Conservation (phyloP, 2,329 filamentous ascomycete genomes). For the Coniella vitis region DNA sequence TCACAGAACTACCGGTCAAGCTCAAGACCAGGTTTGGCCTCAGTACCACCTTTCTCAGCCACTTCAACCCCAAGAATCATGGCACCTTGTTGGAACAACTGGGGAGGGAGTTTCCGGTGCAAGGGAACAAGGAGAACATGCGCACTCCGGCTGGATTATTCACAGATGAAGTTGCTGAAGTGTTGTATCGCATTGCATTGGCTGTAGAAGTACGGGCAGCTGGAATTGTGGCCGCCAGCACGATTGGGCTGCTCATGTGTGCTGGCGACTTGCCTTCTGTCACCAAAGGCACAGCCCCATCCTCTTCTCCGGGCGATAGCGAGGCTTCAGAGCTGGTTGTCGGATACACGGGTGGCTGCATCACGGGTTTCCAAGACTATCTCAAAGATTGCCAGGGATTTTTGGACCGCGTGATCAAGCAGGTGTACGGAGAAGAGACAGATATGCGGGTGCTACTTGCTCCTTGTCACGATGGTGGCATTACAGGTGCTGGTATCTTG, state of each 20-base stretch:
- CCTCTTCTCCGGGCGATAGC: neutral
- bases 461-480: slow-evolving; percentile 55
- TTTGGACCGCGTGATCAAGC: slow-evolving; percentile 47
- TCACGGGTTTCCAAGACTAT: slow-evolving; percentile 72
- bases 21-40: slow-evolving; percentile 55
- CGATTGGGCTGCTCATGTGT: slow-evolving; percentile 61
- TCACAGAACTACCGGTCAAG: slow-evolving; percentile 44
- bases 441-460: slow-evolving; percentile 37
- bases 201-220: slow-evolving; percentile 67
- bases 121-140: slow-evolving; percentile 26
- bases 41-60: slow-evolving; percentile 67
- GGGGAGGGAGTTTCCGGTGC: slow-evolving; percentile 45
- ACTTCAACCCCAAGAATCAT: slow-evolving; percentile 51
- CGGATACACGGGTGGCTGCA: slow-evolving; percentile 74
- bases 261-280: slow-evolving; percentile 54
- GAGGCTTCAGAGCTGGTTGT: slow-evolving; percentile 55
- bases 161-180: slow-evolving; percentile 52
- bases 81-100: slow-evolving; percentile 39
- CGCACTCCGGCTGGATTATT: slow-evolving; percentile 46
- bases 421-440: slow-evolving; percentile 28
- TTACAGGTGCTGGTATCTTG: slow-evolving; percentile 55
- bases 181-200: slow-evolving; percentile 60
- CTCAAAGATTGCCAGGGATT: slow-evolving; percentile 62
- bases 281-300: neutral
- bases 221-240: slow-evolving; percentile 66